A percentile compares a stretch with the other conserved stretches of the same genome.
phyloP scores from a whole-genome alignment of 805 yeast species.

The Debaryomyces maramus region DNA sequence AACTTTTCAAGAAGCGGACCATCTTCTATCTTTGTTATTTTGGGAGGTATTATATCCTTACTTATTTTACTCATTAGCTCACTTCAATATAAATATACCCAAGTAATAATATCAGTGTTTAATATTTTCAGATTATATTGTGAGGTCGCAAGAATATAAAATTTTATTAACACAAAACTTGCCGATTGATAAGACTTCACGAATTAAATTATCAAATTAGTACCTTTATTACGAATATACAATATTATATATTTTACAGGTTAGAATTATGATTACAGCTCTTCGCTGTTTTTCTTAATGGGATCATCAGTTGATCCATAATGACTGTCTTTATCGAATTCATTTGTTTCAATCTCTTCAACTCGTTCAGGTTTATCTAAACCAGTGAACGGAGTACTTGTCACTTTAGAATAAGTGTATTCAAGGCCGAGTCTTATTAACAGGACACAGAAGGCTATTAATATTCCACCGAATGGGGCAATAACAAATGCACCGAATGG shows the following conservation, averaged over 20 bases:
- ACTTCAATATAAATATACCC: no score
- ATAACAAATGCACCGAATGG: conserved; percentile 92
- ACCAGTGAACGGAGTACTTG: conserved; percentile 44
- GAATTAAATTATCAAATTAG: no score
- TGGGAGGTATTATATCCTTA: not conserved
- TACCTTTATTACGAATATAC: no score
- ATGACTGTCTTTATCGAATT: not conserved
- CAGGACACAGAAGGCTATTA: conserved; percentile 55
- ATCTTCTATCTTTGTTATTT: not conserved
- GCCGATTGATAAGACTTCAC: no score
- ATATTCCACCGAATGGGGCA: conserved; percentile 80
- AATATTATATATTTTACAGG: not conserved
- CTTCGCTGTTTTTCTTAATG: conserved; percentile 1
- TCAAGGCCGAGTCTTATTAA: conserved; percentile 44
- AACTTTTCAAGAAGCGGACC: conserved; percentile 22
- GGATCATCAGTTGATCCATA: conserved; percentile 5
- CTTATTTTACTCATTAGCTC: not conserved
- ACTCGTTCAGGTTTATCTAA: conserved; percentile 37
- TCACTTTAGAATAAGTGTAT: conserved; percentile 32
- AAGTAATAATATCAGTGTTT: no score
- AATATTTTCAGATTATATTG: no score
- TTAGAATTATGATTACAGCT: not conserved
- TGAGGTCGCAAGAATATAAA: no score
- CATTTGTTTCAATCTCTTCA: conserved; percentile 12
- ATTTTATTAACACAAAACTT: no score